These are phyloP conservation scores for Lenwebbia sp. DNA, from an alignment of 345 rosid genomes.

Conservation along the genomic window DNA sequence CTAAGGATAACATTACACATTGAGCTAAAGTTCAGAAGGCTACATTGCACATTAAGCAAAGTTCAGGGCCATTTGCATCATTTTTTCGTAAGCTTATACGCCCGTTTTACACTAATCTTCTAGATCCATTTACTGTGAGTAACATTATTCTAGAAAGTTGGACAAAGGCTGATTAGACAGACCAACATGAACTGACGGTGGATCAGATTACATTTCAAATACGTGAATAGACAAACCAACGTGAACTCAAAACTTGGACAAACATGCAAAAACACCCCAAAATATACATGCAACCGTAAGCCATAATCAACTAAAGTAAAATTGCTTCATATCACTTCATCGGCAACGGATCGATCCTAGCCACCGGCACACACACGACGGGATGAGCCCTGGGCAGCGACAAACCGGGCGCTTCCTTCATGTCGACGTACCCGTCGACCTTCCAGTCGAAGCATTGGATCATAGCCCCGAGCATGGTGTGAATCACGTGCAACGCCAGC, in stretches of 20 bases:
- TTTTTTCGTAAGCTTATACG: too few relatives aligned
- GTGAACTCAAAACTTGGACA: not conserved
- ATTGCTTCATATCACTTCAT: not conserved
- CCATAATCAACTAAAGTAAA: not conserved
- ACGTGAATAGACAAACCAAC: not conserved
- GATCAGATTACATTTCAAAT: not conserved
- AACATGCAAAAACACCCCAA: not conserved
- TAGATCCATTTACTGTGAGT: not conserved
- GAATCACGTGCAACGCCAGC: constrained; percentile 19
- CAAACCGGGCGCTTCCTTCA: constrained; percentile 25
- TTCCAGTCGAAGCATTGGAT: constrained; percentile 33
- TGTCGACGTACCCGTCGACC: constrained; percentile 3
- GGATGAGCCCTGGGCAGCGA: constrained; percentile 22
- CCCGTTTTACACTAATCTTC: too few relatives aligned
- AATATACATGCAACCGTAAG: not conserved
- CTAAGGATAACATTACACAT: too few relatives aligned
- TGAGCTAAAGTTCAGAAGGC: too few relatives aligned
- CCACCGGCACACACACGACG: constrained; percentile 16
- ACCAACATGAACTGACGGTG: not conserved
- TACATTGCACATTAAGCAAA: too few relatives aligned
- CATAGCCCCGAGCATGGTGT: constrained; percentile 18
- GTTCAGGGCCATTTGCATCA: too few relatives aligned
- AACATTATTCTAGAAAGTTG: not conserved
- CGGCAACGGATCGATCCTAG: constrained; percentile 11
- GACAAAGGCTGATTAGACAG: not conserved